Evolutionary conservation across 306 rosid species (phyloP).

Genomic region (Quercus variabilis): DNA sequence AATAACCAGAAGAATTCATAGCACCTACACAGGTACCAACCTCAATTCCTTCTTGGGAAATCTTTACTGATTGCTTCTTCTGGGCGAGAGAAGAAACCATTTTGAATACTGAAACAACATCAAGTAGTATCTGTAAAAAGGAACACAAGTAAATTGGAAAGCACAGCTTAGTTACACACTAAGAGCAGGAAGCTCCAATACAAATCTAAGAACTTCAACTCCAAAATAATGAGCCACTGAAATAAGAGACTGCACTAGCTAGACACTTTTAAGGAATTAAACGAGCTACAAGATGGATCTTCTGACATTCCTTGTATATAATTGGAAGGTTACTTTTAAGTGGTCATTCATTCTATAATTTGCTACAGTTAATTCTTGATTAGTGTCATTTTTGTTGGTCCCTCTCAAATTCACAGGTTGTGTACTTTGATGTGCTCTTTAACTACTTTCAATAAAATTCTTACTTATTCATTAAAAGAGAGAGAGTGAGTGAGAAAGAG

Average conservation of each 20-base stretch:
- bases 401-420: too few species aligned
- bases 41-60: constrained; percentile 64
- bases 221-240: neutral
- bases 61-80: constrained; percentile 63
- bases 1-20: neutral
- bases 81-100: constrained; percentile 65
- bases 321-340: too few species aligned
- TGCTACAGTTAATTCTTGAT: too few species aligned
- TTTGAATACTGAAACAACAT: constrained; percentile 71
- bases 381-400: too few species aligned
- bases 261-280: too few species aligned
- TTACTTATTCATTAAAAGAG: too few species aligned
- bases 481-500: neutral
- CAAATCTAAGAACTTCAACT: neutral
- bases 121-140: constrained; percentile 62
- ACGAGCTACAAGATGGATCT: too few species aligned
- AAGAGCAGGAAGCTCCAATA: neutral
- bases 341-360: too few species aligned
- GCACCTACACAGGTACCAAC: constrained; percentile 32
- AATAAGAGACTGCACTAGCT: neutral
- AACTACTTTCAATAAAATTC: too few species aligned
- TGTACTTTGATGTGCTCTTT: too few species aligned
- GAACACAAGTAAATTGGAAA: neutral
- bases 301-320: too few species aligned
- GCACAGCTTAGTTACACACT: neutral